Evolutionary conservation across 352 stramenopile species (phyloP), one percentile per base, ranked within the genome.

Genomic region (Aphanomyces stellatus): DNA sequence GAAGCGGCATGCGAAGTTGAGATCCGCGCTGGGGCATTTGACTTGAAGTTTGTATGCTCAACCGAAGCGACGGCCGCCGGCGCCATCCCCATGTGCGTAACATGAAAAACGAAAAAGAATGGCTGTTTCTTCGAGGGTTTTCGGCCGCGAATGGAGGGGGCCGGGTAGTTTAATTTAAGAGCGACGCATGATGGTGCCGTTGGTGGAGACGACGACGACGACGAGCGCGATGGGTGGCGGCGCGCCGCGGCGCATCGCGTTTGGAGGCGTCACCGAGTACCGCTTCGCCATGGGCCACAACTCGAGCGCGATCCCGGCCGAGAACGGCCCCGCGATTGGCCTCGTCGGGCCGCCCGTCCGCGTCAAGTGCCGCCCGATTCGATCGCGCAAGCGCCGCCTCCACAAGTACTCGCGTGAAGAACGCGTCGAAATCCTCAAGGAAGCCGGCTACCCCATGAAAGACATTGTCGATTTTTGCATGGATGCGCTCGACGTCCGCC

Each of bases 401-500:
- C 59, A 42, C n/a, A 35, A 43, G 30, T 56, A 43, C 42, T 22
- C 17, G 6, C 49, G 42, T 4, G 27, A 56, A 13, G 42, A 65
- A 19, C 59, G 59, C 15, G 41, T 65, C 25, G 42, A 31, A 28
- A 53, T 65, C 25, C 30, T 65, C 15, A 46, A 57, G 6, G 24
- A 6, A 15, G 59, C 59, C 7, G 59, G 59, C 13, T 27, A 57
- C 25, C 11, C 15, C 3, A 65, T 65, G 59, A 65, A 65, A n/a
- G 59, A 65, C 11, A 65, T 65, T 37, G 59, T 65, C 19, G 59
- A 61, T 35, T 65, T 65, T 55, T 65, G 59, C 24, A 42, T 65
- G 15, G 59, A 65, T 30, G 59, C 59, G 8, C 46, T 65, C 27
- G 59, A 65, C 46, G 42, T 65, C 42, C 59, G 59, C 30, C 49